Base-by-base conservation (phyloP, 805 yeast genomes). In the Sporopachydermia quercuum region DNA sequence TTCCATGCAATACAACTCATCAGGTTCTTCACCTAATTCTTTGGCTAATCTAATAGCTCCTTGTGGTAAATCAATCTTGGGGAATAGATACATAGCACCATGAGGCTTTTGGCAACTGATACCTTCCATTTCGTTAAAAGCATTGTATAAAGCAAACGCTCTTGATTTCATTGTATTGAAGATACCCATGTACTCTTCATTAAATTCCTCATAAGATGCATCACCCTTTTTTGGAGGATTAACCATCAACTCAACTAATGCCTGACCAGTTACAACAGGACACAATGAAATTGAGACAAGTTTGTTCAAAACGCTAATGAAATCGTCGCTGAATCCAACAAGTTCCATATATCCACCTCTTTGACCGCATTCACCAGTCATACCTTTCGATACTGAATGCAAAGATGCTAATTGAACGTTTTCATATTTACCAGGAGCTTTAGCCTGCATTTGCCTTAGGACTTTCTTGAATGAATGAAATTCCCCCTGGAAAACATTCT, bases 321-420 rank as follows among this genome's bases (percentile, higher is more conserved):
- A 78, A 36, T 79, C 86, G 3, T 65, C 66, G 11, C 70, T 63
- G 60, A 91, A 82, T 1, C 96, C 96, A 6, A 78, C 71, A 4
- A 87, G 62, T 61, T 91, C 99, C 91, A 91, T 82, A 66, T 87
- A 91, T 4, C 99, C 99, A 51, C 97, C 99, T 62, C 99, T 77
- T 65, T 91, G 98, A 44, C 99, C 99, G 70, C 99, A 91, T 62
- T 91, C 99, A 46, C 98, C 99, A 46, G 85, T 72, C 49, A 86
- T 85, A 58, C 99, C 99, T 61, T 91, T 91, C 8, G 97, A 89
- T 35, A 94, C 85, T n/a, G 97, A 86, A 60, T 91, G 97, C 49
- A 91, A 65, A 1, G 97, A 87, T 2, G 93, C 96, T 43, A 91
- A 68, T 56, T 85, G 94, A 34, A 91, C 89, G 44, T 74, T 65